Percentiles rank a stretch among this genome's conserved stretches.
These are phyloP conservation scores for Claviceps lovelessii DNA, from an alignment of 2,329 filamentous ascomycete species.

Conservation along the genomic window DNA sequence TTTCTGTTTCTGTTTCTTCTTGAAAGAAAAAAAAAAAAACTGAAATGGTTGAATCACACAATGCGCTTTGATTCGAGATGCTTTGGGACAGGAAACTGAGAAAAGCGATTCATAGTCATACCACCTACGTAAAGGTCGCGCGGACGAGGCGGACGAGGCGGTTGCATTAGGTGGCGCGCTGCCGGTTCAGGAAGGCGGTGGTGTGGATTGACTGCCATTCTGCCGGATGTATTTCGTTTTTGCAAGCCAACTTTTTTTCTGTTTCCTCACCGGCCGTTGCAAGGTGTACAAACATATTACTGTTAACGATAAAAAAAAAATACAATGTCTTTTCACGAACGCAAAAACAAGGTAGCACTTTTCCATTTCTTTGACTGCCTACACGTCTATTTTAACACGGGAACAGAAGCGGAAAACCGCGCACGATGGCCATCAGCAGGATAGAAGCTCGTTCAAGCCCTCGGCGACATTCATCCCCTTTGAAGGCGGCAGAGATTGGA, in stretches of 20 bases:
- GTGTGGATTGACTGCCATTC: slow-evolving; percentile 6
- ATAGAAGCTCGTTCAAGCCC: slow-evolving; percentile 44
- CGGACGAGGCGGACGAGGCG: neutral
- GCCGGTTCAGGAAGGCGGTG: slow-evolving; percentile 10
- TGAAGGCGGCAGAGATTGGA: slow-evolving; percentile 51
- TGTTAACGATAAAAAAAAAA: no score
- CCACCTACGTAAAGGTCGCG: neutral
- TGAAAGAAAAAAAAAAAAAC: no score
- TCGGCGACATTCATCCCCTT: slow-evolving; percentile 53
- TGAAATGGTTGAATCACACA: neutral
- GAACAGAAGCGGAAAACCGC: slow-evolving; percentile 37
- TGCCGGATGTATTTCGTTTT: slow-evolving; percentile 13
- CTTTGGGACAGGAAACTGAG: neutral
- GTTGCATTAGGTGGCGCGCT: neutral
- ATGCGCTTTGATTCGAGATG: neutral
- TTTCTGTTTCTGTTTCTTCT: neutral
- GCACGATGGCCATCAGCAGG: slow-evolving; percentile 18
- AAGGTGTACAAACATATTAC: no score
- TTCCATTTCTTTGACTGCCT: neutral
- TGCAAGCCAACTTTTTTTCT: neutral
- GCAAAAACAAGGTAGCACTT: slow-evolving; percentile 16
- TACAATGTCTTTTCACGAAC: slow-evolving; percentile 21
- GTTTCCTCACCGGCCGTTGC: no score
- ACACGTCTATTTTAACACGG: neutral
- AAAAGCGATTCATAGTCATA: neutral